These are phyloP conservation scores for Tremella yokohamensis DNA, from an alignment of 768 basidiomycete genomes.

Conservation along the genomic window DNA sequence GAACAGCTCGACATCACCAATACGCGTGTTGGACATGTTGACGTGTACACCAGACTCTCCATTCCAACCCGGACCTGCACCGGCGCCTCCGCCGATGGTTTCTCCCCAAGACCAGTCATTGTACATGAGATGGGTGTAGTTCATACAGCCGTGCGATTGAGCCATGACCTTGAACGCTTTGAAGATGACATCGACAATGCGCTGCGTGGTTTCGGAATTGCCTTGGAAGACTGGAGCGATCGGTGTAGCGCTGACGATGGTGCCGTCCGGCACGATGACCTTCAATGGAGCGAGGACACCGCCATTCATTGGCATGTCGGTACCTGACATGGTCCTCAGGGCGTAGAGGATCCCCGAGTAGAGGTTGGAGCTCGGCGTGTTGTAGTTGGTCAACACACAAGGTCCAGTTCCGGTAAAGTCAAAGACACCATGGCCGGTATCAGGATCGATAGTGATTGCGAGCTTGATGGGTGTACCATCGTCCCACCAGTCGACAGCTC, in stretches of 20 bases:
- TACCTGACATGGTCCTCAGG: constrained; percentile 48
- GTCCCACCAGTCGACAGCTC: constrained; percentile 59
- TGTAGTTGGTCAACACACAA: constrained; percentile 51
- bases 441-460: constrained; percentile 69
- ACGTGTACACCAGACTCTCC: constrained; percentile 14
- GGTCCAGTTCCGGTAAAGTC: constrained; percentile 62
- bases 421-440: constrained; percentile 72
- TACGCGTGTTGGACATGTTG: constrained; percentile 22
- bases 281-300: constrained; percentile 75
- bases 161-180: constrained; percentile 33
- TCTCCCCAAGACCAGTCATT: constrained; percentile 1
- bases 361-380: constrained; percentile 37
- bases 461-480: constrained; percentile 53
- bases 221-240: constrained; percentile 37
- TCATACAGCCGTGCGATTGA: constrained; percentile 7
- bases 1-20: constrained; percentile 16
- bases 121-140: constrained; percentile 3
- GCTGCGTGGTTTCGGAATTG: constrained; percentile 40
- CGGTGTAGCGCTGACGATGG: constrained; percentile 33
- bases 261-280: constrained; percentile 34
- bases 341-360: constrained; percentile 44
- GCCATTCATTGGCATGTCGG: constrained; percentile 78
- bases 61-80: constrained; percentile 13
- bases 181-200: constrained; percentile 30
- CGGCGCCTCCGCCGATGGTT: constrained; percentile 15